A percentile compares a stretch with the other conserved stretches of the same genome.
Evolutionary conservation across 1,284 basidiomycete species (phyloP).

Genomic region (Cutaneotrichosporon cyanovorans): DNA sequence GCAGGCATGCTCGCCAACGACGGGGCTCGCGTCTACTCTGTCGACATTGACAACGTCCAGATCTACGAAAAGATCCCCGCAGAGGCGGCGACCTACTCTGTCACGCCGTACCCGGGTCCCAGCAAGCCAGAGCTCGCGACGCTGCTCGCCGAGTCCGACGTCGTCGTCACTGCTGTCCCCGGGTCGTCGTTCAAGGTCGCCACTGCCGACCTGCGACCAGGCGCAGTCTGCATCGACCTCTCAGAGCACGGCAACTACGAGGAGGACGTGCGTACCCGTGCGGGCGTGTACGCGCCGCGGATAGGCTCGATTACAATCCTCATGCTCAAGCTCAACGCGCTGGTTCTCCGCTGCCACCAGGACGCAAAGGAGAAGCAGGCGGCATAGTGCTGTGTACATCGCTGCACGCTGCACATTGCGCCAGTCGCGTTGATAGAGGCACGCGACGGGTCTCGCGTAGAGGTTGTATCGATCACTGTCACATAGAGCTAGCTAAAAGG

Average conservation of each 20-base stretch:
- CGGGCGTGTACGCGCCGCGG: conserved; percentile 16
- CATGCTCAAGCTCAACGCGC: conserved; percentile 22
- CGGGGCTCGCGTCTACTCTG: conserved; percentile 87
- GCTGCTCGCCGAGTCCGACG: conserved; percentile 49
- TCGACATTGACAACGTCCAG: conserved; percentile 67
- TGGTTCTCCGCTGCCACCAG: conserved; percentile 13
- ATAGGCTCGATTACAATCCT: conserved; percentile 24
- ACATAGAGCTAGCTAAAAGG: no score
- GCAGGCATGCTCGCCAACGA: conserved; percentile 92
- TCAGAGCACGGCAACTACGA: conserved; percentile 24
- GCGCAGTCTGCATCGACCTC: conserved; percentile 24
- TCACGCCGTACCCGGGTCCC: background rate
- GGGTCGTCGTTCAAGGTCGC: conserved; percentile 16
- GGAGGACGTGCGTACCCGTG: conserved; percentile 17
- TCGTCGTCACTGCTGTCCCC: conserved; percentile 71
- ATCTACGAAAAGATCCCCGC: background rate
- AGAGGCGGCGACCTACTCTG: background rate
- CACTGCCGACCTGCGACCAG: conserved; percentile 13
- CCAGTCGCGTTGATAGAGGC: no score
- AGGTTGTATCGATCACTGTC: no score
- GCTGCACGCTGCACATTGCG: no score
- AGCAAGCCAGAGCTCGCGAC: background rate
- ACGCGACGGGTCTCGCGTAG: no score
- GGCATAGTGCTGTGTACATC: no score
- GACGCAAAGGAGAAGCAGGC: no score